Percentiles rank a stretch among this genome's conserved stretches.
Evolutionary conservation across 2,329 filamentous ascomycete species (phyloP).

Genomic region (Fusarium nelsonii): DNA sequence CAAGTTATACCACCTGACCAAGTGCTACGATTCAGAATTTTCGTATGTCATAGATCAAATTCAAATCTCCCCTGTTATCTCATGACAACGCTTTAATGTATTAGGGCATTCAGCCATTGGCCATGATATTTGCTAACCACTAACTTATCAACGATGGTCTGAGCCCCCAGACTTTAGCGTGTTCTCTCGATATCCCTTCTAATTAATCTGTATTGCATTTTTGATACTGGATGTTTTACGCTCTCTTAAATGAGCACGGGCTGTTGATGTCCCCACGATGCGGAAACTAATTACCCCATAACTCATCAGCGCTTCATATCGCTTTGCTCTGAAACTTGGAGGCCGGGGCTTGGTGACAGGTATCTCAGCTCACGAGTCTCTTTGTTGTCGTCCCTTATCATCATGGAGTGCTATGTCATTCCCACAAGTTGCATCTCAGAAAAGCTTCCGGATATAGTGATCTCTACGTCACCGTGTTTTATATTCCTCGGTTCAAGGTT

Average conservation of each 20-base stretch:
- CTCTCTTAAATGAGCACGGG: slow-evolving; percentile 1
- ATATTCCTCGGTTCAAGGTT: not conserved
- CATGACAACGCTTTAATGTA: not conserved
- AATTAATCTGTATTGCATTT: not conserved
- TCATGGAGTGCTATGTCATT: not conserved
- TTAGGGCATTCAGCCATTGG: not conserved
- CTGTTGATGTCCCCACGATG: not conserved
- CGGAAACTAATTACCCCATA: slow-evolving; percentile 2
- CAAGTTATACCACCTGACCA: not conserved
- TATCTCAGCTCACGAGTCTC: not conserved
- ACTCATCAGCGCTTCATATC: not conserved
- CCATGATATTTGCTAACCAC: too few species aligned
- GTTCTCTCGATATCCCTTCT: not conserved
- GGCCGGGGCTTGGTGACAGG: slow-evolving; percentile 21
- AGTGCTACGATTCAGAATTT: not conserved
- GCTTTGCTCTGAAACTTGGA: slow-evolving; percentile 5
- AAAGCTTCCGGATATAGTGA: not conserved
- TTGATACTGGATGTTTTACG: not conserved
- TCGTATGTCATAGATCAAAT: not conserved
- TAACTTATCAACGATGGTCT: not conserved
- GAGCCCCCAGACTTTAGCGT: not conserved
- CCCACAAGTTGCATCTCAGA: too few species aligned
- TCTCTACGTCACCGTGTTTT: not conserved
- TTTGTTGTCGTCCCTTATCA: not conserved
- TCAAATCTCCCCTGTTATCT: not conserved